Evolutionary conservation across 2,329 filamentous ascomycete genomes (phyloP).

Genomic region (Aureobasidium namibiae): DNA sequence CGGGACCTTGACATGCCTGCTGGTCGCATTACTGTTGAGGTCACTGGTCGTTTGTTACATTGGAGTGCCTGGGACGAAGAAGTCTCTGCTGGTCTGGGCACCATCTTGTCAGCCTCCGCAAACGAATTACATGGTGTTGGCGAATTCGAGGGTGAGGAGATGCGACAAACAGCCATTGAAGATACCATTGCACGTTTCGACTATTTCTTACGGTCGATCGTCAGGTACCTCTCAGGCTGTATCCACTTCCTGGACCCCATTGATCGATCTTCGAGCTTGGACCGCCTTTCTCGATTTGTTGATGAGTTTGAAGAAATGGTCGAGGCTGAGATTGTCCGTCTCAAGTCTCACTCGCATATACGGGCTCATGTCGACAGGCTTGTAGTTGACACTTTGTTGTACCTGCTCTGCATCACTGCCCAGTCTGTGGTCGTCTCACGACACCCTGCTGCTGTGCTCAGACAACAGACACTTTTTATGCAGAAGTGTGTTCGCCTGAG

Average conservation of each 20-base stretch:
- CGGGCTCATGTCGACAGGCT: neutral
- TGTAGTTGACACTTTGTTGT: conserved; percentile 10
- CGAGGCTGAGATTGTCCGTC: neutral
- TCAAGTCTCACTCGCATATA: neutral
- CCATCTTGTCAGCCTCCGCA: conserved; percentile 28
- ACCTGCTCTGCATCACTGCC: conserved; percentile 11
- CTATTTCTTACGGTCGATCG: conserved; percentile 36
- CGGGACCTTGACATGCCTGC: conserved; percentile 48
- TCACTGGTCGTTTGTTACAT: conserved; percentile 25
- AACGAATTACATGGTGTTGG: conserved; percentile 13
- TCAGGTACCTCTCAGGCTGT: conserved; percentile 41
- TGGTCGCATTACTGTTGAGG: conserved; percentile 37
- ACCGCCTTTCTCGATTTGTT: conserved; percentile 33
- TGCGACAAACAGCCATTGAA: neutral
- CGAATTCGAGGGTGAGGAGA: neutral
- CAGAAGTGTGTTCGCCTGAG: neutral
- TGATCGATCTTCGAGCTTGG: conserved; percentile 42
- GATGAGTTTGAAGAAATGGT: conserved; percentile 26
- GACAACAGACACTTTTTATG: neutral
- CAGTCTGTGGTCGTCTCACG: conserved; percentile 6
- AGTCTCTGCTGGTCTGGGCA: conserved; percentile 39
- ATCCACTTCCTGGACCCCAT: conserved; percentile 47
- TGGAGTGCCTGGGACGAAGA: conserved; percentile 51
- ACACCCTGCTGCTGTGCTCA: neutral
- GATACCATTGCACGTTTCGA: conserved; percentile 13